Percentiles rank a stretch among this genome's conserved stretches.
phyloP scores from a whole-genome alignment of 139 green algal genomes.

The Chlamydomonas applanata region DNA sequence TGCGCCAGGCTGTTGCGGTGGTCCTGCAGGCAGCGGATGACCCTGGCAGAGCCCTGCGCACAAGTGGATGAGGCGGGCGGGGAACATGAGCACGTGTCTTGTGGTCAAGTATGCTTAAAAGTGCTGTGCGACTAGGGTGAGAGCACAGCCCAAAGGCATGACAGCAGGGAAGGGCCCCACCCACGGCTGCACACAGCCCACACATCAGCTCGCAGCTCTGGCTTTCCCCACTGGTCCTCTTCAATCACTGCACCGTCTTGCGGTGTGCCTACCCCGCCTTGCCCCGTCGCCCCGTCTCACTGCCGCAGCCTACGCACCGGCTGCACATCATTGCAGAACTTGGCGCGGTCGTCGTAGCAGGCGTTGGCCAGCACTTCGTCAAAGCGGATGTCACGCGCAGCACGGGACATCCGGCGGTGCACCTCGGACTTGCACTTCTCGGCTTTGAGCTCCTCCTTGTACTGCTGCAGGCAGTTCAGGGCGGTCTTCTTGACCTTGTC shows the following conservation, averaged over 20 bases:
- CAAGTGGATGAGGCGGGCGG: no score
- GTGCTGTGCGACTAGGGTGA: no score
- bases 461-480: conserved; percentile 52
- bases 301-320: conserved; percentile 40
- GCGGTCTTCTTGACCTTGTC: conserved; percentile 22
- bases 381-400: conserved; percentile 80
- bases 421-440: conserved; percentile 45
- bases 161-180: no score
- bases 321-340: conserved; percentile 57
- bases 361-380: conserved; percentile 72
- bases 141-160: no score
- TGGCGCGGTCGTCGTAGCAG: conserved; percentile 64
- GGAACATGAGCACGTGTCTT: no score
- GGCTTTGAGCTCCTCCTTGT: conserved; percentile 53
- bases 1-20: conserved; percentile 54
- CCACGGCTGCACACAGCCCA: no score
- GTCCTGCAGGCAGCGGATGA: conserved; percentile 89
- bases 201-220: no score
- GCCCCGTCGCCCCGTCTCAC: no score
- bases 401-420: conserved; percentile 52
- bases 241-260: no score
- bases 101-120: no score
- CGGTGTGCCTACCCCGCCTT: no score
- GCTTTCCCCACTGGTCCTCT: no score
- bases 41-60: conserved; percentile 68